Evolutionary conservation across 1,139 yeast species (phyloP).

Genomic region (Nematodospora anomalae): DNA sequence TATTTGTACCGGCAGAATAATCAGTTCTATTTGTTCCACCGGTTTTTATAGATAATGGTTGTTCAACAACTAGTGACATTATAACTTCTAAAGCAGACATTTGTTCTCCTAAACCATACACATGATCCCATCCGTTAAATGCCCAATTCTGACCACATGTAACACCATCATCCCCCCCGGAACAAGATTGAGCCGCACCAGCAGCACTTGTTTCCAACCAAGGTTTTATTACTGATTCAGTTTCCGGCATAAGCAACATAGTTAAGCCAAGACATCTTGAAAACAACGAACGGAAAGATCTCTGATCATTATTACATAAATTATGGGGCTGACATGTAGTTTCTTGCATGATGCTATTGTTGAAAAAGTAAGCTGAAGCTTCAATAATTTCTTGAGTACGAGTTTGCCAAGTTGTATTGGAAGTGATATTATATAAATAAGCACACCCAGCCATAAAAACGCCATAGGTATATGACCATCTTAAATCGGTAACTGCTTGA

Average conservation of each 20-base stretch:
- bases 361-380: slow-evolving; percentile 51
- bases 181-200: slow-evolving; percentile 71
- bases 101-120: slow-evolving; percentile 77
- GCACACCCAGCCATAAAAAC: slow-evolving; percentile 71
- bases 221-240: slow-evolving; percentile 41
- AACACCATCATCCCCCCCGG: slow-evolving; percentile 73
- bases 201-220: slow-evolving; percentile 53
- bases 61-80: slow-evolving; percentile 29
- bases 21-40: slow-evolving; percentile 51
- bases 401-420: slow-evolving; percentile 54
- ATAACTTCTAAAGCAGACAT: slow-evolving; percentile 74
- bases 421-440: slow-evolving; percentile 65
- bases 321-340: slow-evolving; percentile 55
- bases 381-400: slow-evolving; percentile 52
- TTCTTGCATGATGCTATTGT: slow-evolving; percentile 56
- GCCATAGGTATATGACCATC: slow-evolving; percentile 86
- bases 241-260: slow-evolving; percentile 54
- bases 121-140: slow-evolving; percentile 57
- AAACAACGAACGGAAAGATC: slow-evolving; percentile 74
- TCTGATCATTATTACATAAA: slow-evolving; percentile 71
- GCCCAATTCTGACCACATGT: slow-evolving; percentile 77
- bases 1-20: slow-evolving; percentile 46
- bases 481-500: slow-evolving; percentile 47
- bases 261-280: slow-evolving; percentile 65
- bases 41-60: slow-evolving; percentile 37